phyloP scores from a whole-genome alignment of 108 stramenopile genomes.

The Phaeodactylum tricornutum region DNA sequence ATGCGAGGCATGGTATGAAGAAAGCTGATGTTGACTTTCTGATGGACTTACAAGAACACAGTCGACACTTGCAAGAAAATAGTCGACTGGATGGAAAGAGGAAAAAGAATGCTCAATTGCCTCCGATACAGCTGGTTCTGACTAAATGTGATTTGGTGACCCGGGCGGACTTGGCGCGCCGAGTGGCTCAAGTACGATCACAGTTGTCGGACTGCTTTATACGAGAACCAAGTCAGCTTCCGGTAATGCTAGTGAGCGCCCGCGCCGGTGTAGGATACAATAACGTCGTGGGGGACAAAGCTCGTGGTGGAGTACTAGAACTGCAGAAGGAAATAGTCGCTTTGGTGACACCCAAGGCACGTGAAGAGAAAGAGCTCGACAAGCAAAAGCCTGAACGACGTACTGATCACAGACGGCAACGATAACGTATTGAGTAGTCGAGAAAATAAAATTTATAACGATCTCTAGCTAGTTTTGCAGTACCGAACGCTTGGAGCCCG shows the following conservation, averaged over 20 bases:
- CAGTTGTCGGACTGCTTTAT: slow-evolving; percentile 57
- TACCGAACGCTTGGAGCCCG: too few species aligned
- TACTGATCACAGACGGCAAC: too few species aligned
- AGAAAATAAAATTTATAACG: too few species aligned
- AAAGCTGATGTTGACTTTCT: slow-evolving; percentile 63
- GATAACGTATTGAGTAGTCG: too few species aligned
- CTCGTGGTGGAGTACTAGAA: slow-evolving; percentile 58
- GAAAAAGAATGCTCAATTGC: slow-evolving; percentile 21
- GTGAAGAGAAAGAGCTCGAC: too few species aligned
- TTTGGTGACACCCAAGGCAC: slow-evolving; percentile 19
- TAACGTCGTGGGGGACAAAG: slow-evolving; percentile 26
- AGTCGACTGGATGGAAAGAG: neutral
- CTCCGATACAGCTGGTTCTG: slow-evolving; percentile 74
- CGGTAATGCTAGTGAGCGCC: slow-evolving; percentile 76
- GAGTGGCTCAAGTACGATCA: slow-evolving; percentile 46
- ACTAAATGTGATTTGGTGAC: slow-evolving; percentile 79
- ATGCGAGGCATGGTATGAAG: slow-evolving; percentile 79
- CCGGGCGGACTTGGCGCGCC: slow-evolving; percentile 59
- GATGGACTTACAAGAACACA: slow-evolving; percentile 22
- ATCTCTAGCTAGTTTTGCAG: too few species aligned
- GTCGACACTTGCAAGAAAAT: neutral
- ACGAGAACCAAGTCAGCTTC: slow-evolving; percentile 58
- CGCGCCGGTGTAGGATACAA: too few species aligned
- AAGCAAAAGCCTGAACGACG: too few species aligned
- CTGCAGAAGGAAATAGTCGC: slow-evolving; percentile 64